Percentiles rank a stretch among this genome's conserved stretches.
Evolutionary conservation across 805 yeast genomes (phyloP).

Genomic region (Candida xiaguanensis): DNA sequence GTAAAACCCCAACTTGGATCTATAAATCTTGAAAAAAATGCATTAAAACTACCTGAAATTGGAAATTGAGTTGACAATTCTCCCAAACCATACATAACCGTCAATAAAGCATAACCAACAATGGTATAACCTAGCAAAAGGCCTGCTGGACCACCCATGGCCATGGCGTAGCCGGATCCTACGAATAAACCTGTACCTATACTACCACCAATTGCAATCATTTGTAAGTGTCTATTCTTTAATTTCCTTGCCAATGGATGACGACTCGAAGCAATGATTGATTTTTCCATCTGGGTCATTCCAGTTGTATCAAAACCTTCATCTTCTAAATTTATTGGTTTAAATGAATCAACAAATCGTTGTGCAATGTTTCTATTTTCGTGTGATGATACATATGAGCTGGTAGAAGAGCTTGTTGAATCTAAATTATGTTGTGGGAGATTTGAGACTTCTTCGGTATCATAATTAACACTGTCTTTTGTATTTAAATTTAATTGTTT

Average conservation of each 20-base stretch:
- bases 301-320: constrained; percentile 38
- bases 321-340: constrained; percentile 34
- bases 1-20: constrained; percentile 37
- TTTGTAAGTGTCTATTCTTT: constrained; percentile 48
- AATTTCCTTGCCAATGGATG: constrained; percentile 45
- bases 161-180: constrained; percentile 43
- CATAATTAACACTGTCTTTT: background rate
- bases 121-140: constrained; percentile 53
- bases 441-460: background rate
- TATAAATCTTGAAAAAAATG: constrained; percentile 33
- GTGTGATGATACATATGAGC: constrained; percentile 3
- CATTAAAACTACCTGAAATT: constrained; percentile 35
- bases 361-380: background rate
- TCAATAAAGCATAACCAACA: constrained; percentile 52
- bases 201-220: constrained; percentile 69
- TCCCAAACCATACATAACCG: constrained; percentile 58
- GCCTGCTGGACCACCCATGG: constrained; percentile 38
- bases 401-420: background rate
- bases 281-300: constrained; percentile 37
- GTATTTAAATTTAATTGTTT: constrained; percentile 1
- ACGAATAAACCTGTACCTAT: constrained; percentile 63
- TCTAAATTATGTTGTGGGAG: background rate
- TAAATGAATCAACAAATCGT: constrained; percentile 32
- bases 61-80: constrained; percentile 53
- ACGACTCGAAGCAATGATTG: constrained; percentile 36